A percentile compares a stretch with the other conserved stretches of the same genome.
phyloP scores from a whole-genome alignment of 345 rosid genomes.

The Murraya koenigii region DNA sequence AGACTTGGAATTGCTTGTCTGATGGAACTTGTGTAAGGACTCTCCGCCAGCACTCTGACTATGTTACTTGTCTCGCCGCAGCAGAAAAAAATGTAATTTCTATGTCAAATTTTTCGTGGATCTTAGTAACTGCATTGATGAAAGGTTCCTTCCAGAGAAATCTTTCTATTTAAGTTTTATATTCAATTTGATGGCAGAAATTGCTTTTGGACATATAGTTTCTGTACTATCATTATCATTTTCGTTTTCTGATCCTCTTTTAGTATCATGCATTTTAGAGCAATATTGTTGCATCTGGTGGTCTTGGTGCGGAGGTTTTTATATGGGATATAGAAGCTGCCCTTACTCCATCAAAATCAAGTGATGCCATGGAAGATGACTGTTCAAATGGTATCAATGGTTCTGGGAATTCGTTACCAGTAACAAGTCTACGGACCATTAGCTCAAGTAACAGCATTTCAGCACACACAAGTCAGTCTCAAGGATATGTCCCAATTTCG shows the following conservation, averaged over 20 bases:
- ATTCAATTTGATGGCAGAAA: not conserved
- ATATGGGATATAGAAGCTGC: slow-evolving; percentile 99
- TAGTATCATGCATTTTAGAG: slow-evolving; percentile 77
- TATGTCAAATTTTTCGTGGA: slow-evolving; percentile 24
- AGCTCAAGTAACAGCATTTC: slow-evolving; percentile 83
- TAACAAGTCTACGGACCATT: slow-evolving; percentile 74
- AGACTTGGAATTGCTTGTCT: slow-evolving; percentile 91
- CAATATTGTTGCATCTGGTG: slow-evolving; percentile 97
- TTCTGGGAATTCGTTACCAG: slow-evolving; percentile 52
- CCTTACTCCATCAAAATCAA: slow-evolving; percentile 70
- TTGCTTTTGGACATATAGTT: slow-evolving; percentile 9
- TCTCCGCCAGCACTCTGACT: slow-evolving; percentile 93
- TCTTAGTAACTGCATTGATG: slow-evolving; percentile 27
- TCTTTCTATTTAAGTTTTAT: slow-evolving; percentile 18
- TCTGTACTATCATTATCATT: slow-evolving; percentile 15
- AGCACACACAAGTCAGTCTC: slow-evolving; percentile 61
- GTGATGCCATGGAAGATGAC: slow-evolving; percentile 74
- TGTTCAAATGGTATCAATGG: slow-evolving; percentile 65
- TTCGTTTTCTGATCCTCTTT: slow-evolving; percentile 61
- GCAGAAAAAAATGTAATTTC: slow-evolving; percentile 89
- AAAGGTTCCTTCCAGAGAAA: slow-evolving; percentile 24
- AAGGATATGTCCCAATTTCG: slow-evolving; percentile 72
- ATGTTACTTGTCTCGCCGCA: slow-evolving; percentile 90
- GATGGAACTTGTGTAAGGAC: slow-evolving; percentile 84
- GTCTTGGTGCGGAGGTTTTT: slow-evolving; percentile 99